Base-by-base conservation (phyloP, 441 rosid species). In the Adansonia gregorii region DNA sequence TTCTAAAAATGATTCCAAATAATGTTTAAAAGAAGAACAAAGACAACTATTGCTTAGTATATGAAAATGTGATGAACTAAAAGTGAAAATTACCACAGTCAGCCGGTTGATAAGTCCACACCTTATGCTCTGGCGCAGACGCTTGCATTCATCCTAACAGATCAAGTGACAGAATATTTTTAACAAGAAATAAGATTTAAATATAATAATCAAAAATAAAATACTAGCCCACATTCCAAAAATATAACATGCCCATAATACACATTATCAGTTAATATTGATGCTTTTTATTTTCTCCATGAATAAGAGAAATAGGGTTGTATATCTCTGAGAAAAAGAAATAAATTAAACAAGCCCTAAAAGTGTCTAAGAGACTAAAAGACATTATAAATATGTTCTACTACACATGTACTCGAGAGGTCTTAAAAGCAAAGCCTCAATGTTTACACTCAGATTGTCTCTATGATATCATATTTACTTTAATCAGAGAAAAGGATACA, bases 111-210 rank as follows among this genome's bases (percentile, higher is more conserved):
- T 90, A 70, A 95, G 88, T 79, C 97, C 97, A 81, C 97, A 94
- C 78, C 90, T 95, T 78, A 95, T 95, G 91, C 99, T 94, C 83
- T 95, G 99, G 72, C 95, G 94, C 55, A 95, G 86, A 48, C 99
- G 97, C 81, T 91, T 94, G 87, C 97, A 94, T 89, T 95, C 99
- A 82, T 95, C 99, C 99, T 95, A 83, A 79, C 60, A 87, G 54
- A 84, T 65, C 51, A 80, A 43, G 41, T 65, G 56, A 66, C 5
- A 78, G 65, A 22, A 60, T 24, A 48, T 46, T 55, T 56, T 74
- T 60, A 17, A 74, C 41, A 61, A 20, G 59, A 49, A 69, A 48
- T 31, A 69, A 3, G 39, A 48, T 14, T 48, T 49, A 24, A 46
- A 24, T 49, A 24, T 12, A 15, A 69, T 69, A 24, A 70, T 49